phyloP scores from a whole-genome alignment of 2,329 filamentous ascomycete species.

The Penicillium nordicum region DNA sequence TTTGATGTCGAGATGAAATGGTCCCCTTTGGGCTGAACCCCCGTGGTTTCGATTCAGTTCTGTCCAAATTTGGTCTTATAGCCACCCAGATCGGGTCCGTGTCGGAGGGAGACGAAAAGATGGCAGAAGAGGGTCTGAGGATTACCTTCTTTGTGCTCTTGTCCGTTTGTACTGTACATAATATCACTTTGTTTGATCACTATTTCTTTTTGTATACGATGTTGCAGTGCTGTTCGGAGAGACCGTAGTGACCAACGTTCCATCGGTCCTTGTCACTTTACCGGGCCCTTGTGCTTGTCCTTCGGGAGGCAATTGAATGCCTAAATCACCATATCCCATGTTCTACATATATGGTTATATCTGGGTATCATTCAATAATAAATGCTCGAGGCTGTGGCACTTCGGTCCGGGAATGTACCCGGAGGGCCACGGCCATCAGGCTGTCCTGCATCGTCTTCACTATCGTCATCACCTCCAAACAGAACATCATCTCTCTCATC shows the following conservation, averaged over 20 bases:
- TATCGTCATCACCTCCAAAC: slow-evolving; percentile 44
- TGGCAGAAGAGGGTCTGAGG: slow-evolving; percentile 10
- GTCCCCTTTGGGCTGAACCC: neutral
- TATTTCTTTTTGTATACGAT: slow-evolving; percentile 12
- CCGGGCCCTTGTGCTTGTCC: neutral
- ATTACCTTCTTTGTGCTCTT: slow-evolving; percentile 10
- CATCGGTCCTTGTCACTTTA: neutral
- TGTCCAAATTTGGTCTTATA: neutral
- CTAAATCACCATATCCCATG: neutral
- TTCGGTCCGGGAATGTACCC: slow-evolving; percentile 36
- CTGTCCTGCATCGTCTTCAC: slow-evolving; percentile 34
- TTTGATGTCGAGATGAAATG: neutral
- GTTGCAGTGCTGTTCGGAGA: neutral
- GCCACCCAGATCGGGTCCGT: neutral
- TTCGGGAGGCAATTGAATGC: neutral
- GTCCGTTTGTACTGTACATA: slow-evolving; percentile 26
- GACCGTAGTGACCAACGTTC: neutral
- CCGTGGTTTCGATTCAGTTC: neutral
- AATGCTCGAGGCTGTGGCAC: slow-evolving; percentile 29
- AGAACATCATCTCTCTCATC: slow-evolving; percentile 45
- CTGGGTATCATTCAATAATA: slow-evolving; percentile 31
- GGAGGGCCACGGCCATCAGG: slow-evolving; percentile 23
- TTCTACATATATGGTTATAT: neutral
- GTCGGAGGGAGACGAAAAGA: slow-evolving; percentile 6
- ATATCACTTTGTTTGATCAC: slow-evolving; percentile 28